Evolutionary conservation across 345 rosid species (phyloP).

Genomic region (Microcos paniculata): DNA sequence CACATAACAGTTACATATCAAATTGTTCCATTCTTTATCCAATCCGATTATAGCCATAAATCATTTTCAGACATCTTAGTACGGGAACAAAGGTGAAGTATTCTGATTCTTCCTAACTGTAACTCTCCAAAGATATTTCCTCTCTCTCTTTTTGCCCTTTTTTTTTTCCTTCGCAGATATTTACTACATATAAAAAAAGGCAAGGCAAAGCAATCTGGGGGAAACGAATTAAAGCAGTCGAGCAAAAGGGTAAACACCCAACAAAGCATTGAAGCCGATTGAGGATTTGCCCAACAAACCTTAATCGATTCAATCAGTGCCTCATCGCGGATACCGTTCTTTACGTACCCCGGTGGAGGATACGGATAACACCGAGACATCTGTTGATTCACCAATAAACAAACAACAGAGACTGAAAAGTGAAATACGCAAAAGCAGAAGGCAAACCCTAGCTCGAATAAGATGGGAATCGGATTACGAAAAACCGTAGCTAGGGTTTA

Average conservation of each 20-base stretch:
- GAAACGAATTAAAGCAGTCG: conserved; percentile 21
- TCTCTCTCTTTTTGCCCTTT: too few species aligned
- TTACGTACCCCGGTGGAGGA: conserved; percentile 45
- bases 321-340: conserved; percentile 31
- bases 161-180: too few species aligned
- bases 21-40: neutral
- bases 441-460: conserved; percentile 2
- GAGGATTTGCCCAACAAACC: conserved; percentile 62
- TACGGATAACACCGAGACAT: conserved; percentile 74
- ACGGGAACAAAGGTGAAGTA: too few species aligned
- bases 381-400: neutral
- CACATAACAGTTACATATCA: neutral
- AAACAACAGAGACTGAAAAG: neutral
- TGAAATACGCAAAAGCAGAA: neutral
- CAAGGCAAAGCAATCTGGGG: neutral
- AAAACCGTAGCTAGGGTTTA: neutral
- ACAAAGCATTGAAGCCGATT: conserved; percentile 3
- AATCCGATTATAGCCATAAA: neutral
- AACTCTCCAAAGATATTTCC: too few species aligned
- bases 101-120: too few species aligned
- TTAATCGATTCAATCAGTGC: conserved; percentile 48
- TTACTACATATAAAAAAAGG: neutral
- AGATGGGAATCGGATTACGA: neutral
- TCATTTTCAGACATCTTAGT: too few species aligned
- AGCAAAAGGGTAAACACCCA: conserved; percentile 43